Base-by-base conservation (phyloP, 2,329 filamentous ascomycete species). In the Zopfia rhizophila region DNA sequence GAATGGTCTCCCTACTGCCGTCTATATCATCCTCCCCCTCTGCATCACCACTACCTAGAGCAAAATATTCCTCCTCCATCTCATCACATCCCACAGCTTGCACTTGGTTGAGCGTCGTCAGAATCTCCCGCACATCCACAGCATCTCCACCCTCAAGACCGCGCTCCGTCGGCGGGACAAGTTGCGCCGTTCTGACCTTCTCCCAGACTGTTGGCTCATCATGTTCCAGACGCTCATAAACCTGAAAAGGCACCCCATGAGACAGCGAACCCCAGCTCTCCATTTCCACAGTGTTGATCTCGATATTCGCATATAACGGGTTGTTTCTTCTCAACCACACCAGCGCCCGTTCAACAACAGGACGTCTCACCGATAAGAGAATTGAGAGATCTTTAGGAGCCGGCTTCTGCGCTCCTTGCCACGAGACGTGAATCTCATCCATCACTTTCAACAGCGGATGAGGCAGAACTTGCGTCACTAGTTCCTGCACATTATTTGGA, bases 121-220 rank as follows among this genome's bases (percentile, higher is more conserved):
- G 12, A 13, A 43, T 17, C 18, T 43, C 39, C 7, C 30, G 30
- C 8, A 43, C 21, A 17, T 43, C 39, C 4, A 43, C 39, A 14
- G 17, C 3, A 3, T 27, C 21, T 6, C 18, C 29, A 12, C 27
- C 29, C 18, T 43, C 39, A 7, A 43, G 28, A 7, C 29, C 39
- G 21, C 39, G 39, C 39, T 43, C 39, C n/a, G 39, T 43, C 11
- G 29, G 31, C 18, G 37, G 37, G n/a, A 39, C 24, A 30, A 39
- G 23, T 14, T 39, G 37, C 17, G 23, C 37, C 19, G 37, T 39
- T 14, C 25, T 28, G 7, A 27, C 22, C 25, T 39, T 39, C 37
- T 39, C 37, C 24, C 24, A 29, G 5, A 18, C 37, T 5, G 24
- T 29, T n/a, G 24, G 37, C 23, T 39, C 12, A 18, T 39, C n/a